Base-by-base conservation (phyloP, 1,139 yeast genomes). In the Protomyces pachydermus region DNA sequence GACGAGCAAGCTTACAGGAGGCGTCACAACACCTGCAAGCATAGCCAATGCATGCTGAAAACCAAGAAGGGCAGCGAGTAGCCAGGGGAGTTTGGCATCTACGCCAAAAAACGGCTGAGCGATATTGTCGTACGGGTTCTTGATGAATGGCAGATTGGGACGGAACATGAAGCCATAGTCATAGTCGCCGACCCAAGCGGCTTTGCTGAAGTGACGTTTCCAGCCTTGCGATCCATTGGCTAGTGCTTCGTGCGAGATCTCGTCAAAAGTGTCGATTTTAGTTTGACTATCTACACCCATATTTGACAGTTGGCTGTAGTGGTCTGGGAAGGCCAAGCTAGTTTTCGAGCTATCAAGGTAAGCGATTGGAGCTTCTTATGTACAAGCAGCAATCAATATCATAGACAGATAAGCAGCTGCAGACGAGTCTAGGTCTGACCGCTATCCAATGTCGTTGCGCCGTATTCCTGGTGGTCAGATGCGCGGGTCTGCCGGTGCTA, bases 21-120 rank as follows among this genome's bases (percentile, higher is more conserved):
- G 96, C n/a, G 95, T 80, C 51, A 87, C 87, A 58, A 91, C 83
- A 71, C 97, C 97, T 9, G 96, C 97, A 76, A 91, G 77, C 96
- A 90, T 88, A 53, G 97, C 86, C 69, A 91, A 77, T 1, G 95
- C 79, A 73, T 91, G 97, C 76, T 90, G 97, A 69, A 91, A 80
- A 16, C 97, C 97, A 54, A 91, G 80, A 5, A 90, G 69, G 63
- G 87, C 75, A 1, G 96, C 96, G 64, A 90, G 78, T 14, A 87
- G 72, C 23, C 89, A 70, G 0, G 97, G 97, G 84, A 91, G 85
- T 5, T 85, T 88, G 51, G 87, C 83, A 73, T 89, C 78, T 56
- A 90, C 76, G 1, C 93, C 90, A 71, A 90, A 90, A 74, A 90
- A 90, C 12, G 96, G 95, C 56, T 82, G 78, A 69, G 67, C 45